Base-by-base conservation (phyloP, 2,329 filamentous ascomycete species). In the Ophiobolus disseminans region DNA sequence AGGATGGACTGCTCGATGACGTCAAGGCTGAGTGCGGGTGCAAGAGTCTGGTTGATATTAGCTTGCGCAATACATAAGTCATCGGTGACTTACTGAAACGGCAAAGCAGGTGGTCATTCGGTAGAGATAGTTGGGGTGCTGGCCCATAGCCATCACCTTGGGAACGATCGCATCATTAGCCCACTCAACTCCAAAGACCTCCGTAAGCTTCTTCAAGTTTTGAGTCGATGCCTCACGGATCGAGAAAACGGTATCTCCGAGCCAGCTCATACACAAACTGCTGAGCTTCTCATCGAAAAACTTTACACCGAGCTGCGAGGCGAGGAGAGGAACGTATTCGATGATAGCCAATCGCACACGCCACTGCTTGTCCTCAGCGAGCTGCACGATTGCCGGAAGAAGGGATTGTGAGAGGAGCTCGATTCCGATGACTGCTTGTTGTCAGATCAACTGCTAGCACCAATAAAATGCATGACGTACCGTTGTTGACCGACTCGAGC, bases 31-130 rank as follows among this genome's bases (percentile, higher is more conserved):
- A 99, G 90, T 44, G 96, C 95, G 23, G 89, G 89, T 22, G 94
- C 89, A 55, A 99, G 86, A 19, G 93, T 99, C 94, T 99, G 61
- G 43, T 34, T n/a, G 23, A 41, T 0, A 28, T 62, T 34, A 62
- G 55, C 37, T 37, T 58, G 9, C 35, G 8, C 20, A 23, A 36
- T 11, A 17, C 13, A 28, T 8, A 5, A 32, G 10, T n/a, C n/a
- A n/a, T n/a, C n/a, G n/a, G 3, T 14, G 23, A 83, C 90, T 81
- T 83, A 99, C 94, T 65, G 91, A 93, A 61, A 99, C 95, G 55
- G 94, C 94, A 74, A 99, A 99, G 79, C 93, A 97, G n/a, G 94
- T 99, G 8, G 94, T 99, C 94, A 99, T 99, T 73, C 94, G 86
- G 83, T 99, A 99, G 43, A 99, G 87, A 74, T 99, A 99, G 79